Conservation (phyloP, 768 basidiomycete species). For the Harrya chromipes region DNA sequence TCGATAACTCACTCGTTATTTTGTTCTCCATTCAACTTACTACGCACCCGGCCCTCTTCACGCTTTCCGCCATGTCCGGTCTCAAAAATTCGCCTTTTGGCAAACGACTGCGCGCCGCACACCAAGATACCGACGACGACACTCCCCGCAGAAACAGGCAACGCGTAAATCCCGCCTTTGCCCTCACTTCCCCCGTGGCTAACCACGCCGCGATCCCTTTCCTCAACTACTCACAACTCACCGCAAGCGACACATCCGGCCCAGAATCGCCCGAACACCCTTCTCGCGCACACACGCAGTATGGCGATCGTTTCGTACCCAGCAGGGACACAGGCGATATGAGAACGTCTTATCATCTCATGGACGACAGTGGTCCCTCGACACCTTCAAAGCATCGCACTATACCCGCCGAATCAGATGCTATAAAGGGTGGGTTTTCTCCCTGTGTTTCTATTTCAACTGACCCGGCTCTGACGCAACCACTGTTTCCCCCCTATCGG, state of each 20-base stretch:
- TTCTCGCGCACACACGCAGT: constrained; percentile 37
- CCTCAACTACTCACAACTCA: constrained; percentile 49
- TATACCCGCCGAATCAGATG: constrained; percentile 69
- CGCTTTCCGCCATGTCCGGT: constrained; percentile 50
- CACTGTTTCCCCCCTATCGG: constrained; percentile 14
- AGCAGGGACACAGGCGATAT: constrained; percentile 57
- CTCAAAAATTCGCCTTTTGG: constrained; percentile 85
- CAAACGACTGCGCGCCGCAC: constrained; percentile 73
- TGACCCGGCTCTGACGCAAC: constrained; percentile 4
- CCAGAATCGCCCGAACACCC: constrained; percentile 41
- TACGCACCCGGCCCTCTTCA: neutral
- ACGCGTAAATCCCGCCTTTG: constrained; percentile 54
- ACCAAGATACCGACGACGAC: constrained; percentile 56
- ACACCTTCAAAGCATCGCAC: constrained; percentile 61
- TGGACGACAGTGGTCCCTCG: constrained; percentile 51
- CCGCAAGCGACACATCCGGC: constrained; percentile 47
- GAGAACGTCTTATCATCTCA: constrained; percentile 59
- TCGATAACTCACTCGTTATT: constrained; percentile 5
- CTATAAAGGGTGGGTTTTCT: constrained; percentile 57
- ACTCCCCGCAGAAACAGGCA: constrained; percentile 50
- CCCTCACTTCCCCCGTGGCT: constrained; percentile 31
- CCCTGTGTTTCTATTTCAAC: neutral
- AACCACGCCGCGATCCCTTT: constrained; percentile 50
- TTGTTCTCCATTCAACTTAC: neutral
- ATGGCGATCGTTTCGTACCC: constrained; percentile 63